phyloP scores from a whole-genome alignment of 1,284 basidiomycete species.

The Ceratobasidium sp. region DNA sequence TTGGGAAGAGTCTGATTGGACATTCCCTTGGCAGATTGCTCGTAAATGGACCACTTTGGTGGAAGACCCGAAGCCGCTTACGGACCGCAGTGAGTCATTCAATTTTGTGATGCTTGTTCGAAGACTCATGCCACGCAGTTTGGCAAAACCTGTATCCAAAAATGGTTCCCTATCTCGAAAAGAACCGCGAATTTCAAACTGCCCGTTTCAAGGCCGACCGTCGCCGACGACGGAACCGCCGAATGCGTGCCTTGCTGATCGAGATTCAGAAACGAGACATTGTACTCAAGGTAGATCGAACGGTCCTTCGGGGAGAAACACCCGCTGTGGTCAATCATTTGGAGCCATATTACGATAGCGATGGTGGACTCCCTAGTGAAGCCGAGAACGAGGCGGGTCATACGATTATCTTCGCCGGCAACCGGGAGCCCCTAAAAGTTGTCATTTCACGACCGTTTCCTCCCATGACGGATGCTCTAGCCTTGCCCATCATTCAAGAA shows the following conservation, averaged over 20 bases:
- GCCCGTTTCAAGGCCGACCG: background rate
- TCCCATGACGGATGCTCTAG: background rate
- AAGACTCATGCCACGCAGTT: background rate
- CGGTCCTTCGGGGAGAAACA: background rate
- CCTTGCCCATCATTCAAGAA: background rate
- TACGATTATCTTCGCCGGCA: background rate
- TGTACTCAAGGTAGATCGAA: background rate
- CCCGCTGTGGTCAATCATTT: background rate
- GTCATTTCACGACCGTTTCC: background rate
- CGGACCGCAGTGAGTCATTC: constrained; percentile 1
- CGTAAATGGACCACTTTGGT: constrained; percentile 19
- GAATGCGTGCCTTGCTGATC: background rate
- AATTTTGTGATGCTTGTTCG: background rate
- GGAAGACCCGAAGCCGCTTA: background rate
- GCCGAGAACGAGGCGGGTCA: background rate
- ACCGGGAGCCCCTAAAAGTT: background rate
- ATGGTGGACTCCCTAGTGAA: background rate
- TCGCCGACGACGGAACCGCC: background rate
- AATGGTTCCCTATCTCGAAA: background rate
- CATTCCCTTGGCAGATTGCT: background rate
- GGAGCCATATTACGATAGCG: background rate
- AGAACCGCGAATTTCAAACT: background rate
- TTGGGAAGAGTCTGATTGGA: constrained; percentile 17
- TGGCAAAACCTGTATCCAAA: constrained; percentile 19
- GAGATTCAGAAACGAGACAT: background rate